These are phyloP conservation scores for Amanita rubescens DNA, from an alignment of 768 basidiomycete genomes.

Conservation along the genomic window DNA sequence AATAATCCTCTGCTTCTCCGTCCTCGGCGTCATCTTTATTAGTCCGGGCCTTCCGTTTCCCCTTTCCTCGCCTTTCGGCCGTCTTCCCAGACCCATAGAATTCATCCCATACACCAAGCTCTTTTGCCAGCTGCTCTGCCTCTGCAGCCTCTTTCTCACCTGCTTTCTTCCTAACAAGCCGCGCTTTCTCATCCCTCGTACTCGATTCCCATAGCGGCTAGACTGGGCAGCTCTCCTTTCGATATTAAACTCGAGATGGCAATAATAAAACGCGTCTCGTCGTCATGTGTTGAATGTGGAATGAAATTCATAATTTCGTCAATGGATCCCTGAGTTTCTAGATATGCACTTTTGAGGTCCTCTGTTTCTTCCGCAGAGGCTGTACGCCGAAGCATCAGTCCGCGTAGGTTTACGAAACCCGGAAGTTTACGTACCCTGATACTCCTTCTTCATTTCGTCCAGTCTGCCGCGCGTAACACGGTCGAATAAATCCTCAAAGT, in stretches of 20 bases:
- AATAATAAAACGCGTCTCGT: slow-evolving; percentile 78
- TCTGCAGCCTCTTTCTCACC: slow-evolving; percentile 75
- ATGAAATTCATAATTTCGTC: slow-evolving; percentile 78
- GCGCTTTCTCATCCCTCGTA: slow-evolving; percentile 75
- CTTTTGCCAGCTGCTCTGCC: slow-evolving; percentile 78
- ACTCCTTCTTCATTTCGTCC: slow-evolving; percentile 90
- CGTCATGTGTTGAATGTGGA: slow-evolving; percentile 76
- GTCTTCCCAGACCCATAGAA: slow-evolving; percentile 77
- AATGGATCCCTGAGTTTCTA: slow-evolving; percentile 63
- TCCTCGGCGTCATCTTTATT: slow-evolving; percentile 29
- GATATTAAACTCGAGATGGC: slow-evolving; percentile 62
- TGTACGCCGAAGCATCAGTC: slow-evolving; percentile 20
- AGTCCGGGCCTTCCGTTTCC: slow-evolving; percentile 42
- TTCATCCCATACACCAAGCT: slow-evolving; percentile 91
- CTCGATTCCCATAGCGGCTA: slow-evolving; percentile 61
- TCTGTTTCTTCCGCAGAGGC: slow-evolving; percentile 80
- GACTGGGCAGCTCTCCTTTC: slow-evolving; percentile 46
- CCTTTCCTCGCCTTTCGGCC: slow-evolving; percentile 48
- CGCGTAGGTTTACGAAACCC: background rate
- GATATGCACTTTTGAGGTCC: slow-evolving; percentile 74
- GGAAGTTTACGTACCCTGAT: slow-evolving; percentile 62
- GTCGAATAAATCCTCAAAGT: slow-evolving; percentile 88
- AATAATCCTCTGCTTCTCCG: slow-evolving; percentile 49
- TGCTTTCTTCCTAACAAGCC: slow-evolving; percentile 63
- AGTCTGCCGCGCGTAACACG: slow-evolving; percentile 78